phyloP scores from a whole-genome alignment of 345 rosid genomes.

The Salix arbutifolia region DNA sequence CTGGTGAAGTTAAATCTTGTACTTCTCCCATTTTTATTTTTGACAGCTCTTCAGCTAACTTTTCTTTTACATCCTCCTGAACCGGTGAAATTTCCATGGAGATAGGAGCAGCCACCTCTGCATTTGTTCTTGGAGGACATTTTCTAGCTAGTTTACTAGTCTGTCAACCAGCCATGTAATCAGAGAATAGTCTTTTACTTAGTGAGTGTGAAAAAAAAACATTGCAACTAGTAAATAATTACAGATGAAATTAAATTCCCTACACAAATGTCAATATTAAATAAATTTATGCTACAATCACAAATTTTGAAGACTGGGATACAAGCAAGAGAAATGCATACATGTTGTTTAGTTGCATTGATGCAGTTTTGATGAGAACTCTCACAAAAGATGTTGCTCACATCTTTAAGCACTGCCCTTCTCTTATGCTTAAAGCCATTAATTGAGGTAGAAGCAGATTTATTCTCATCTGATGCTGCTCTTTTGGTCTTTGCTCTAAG shows the following conservation, averaged over 20 bases:
- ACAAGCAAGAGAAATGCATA: constrained; percentile 7
- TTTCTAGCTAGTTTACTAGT: constrained; percentile 33
- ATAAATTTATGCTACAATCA: background rate
- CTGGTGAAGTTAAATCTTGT: constrained; percentile 27
- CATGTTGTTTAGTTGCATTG: constrained; percentile 27
- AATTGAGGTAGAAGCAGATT: constrained; percentile 27
- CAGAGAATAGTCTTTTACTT: background rate
- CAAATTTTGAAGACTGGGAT: constrained; percentile 7
- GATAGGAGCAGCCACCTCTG: constrained; percentile 26
- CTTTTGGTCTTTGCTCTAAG: constrained; percentile 37
- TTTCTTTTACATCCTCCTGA: constrained; percentile 49
- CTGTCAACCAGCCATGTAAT: constrained; percentile 38
- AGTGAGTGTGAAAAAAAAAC: background rate
- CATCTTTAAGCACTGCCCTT: constrained; percentile 79
- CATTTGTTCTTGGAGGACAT: constrained; percentile 31
- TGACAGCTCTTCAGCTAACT: constrained; percentile 68
- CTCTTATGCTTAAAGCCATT: constrained; percentile 55
- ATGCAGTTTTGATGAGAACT: constrained; percentile 27
- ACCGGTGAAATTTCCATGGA: constrained; percentile 32
- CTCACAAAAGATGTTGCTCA: constrained; percentile 43
- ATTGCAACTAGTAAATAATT: constrained; percentile 5
- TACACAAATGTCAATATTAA: background rate
- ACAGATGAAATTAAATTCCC: constrained; percentile 1
- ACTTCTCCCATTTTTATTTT: constrained; percentile 65
- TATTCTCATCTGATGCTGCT: constrained; percentile 47